Evolutionary conservation across 179 eudicot genomes (phyloP).

Genomic region (Beta lomatogona): DNA sequence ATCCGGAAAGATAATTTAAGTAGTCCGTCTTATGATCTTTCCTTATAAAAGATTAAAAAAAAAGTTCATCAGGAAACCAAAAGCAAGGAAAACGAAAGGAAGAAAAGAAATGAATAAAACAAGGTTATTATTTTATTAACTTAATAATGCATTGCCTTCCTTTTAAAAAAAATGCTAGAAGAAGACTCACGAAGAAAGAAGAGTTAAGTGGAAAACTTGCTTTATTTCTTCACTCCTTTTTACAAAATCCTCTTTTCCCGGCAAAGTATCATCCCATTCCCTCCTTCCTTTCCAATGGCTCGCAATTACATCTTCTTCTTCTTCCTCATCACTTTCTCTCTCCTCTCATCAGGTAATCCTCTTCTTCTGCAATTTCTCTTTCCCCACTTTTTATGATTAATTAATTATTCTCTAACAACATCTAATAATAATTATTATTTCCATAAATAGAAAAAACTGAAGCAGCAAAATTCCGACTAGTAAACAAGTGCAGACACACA

Average conservation of each 20-base stretch:
- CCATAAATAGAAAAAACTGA: not conserved
- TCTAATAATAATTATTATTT: not conserved
- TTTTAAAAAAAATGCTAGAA: not conserved
- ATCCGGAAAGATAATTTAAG: too few species aligned
- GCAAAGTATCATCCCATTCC: constrained; percentile 14
- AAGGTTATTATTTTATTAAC: too few species aligned
- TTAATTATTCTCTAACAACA: too few species aligned
- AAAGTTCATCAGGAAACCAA: not conserved
- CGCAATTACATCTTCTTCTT: constrained; percentile 30
- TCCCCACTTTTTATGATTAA: not conserved
- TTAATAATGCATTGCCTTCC: too few species aligned
- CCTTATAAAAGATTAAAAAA: too few species aligned
- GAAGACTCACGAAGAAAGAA: too few species aligned
- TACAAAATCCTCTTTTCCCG: constrained; percentile 17
- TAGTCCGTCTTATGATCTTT: too few species aligned
- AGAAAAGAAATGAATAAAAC: too few species aligned
- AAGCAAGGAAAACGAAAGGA: not conserved
- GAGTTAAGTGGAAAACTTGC: not conserved
- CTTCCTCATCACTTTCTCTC: constrained; percentile 5
- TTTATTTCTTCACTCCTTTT: not conserved
- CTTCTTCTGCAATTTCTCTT: not conserved
- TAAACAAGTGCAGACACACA: constrained; percentile 74
- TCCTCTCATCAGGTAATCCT: constrained; percentile 27
- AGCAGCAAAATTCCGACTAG: constrained; percentile 62
- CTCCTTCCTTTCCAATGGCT: constrained; percentile 31